Conservation (phyloP, 352 stramenopile genomes). For the Phytophthora multivora region DNA sequence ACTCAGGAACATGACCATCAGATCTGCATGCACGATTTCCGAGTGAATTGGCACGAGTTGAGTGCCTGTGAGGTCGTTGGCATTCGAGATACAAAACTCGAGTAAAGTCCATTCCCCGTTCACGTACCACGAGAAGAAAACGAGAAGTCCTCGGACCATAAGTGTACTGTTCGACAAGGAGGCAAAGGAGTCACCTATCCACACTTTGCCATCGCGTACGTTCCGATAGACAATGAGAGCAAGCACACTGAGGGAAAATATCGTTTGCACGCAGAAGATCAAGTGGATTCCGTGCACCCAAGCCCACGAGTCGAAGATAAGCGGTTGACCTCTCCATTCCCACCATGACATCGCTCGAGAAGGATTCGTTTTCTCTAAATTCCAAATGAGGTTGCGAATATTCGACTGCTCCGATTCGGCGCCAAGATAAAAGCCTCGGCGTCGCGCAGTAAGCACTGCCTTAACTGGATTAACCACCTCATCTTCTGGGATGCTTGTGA, state of each 20-base stretch:
- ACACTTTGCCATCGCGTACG: slow-evolving; percentile 36
- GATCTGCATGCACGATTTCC: slow-evolving; percentile 43
- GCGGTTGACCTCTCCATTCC: slow-evolving; percentile 26
- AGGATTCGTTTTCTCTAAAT: slow-evolving; percentile 15
- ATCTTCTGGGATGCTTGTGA: slow-evolving; percentile 33
- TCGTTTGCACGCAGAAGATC: slow-evolving; percentile 39
- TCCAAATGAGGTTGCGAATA: slow-evolving; percentile 44
- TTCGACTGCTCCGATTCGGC: slow-evolving; percentile 49
- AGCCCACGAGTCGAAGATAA: slow-evolving; percentile 49
- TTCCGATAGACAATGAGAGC: slow-evolving; percentile 41
- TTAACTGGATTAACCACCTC: slow-evolving; percentile 26
- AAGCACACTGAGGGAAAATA: slow-evolving; percentile 41
- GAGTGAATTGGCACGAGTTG: slow-evolving; percentile 34
- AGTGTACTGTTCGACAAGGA: slow-evolving; percentile 41
- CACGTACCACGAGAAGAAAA: slow-evolving; percentile 46
- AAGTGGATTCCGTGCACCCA: slow-evolving; percentile 57
- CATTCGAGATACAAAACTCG: slow-evolving; percentile 49
- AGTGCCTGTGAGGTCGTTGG: slow-evolving; percentile 25
- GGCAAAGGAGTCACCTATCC: slow-evolving; percentile 48
- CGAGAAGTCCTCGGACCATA: slow-evolving; percentile 34
- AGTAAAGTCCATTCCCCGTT: slow-evolving; percentile 51
- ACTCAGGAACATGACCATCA: slow-evolving; percentile 45
- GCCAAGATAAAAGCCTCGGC: slow-evolving; percentile 46
- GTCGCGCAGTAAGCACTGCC: slow-evolving; percentile 28
- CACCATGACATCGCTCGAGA: slow-evolving; percentile 29